Percentiles rank a stretch among this genome's conserved stretches.
phyloP scores from a whole-genome alignment of 495 filamentous ascomycete species.

The Xylaria intraflava region DNA sequence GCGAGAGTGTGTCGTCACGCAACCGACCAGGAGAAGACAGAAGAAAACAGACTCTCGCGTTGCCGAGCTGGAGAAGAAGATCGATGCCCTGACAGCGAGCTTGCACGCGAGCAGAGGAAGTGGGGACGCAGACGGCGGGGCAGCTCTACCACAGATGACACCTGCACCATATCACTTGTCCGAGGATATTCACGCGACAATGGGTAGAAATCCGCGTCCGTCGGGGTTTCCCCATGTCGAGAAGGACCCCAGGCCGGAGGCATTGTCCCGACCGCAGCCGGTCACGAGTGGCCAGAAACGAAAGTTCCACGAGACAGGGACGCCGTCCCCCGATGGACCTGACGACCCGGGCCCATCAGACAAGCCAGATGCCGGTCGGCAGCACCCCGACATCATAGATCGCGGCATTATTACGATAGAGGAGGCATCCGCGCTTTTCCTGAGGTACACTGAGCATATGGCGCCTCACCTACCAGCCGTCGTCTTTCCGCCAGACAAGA shows the following conservation, averaged over 20 bases:
- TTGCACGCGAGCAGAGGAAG: slow-evolving; percentile 52
- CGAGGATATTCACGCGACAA: slow-evolving; percentile 17
- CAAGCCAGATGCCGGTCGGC: slow-evolving; percentile 6
- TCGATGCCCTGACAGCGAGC: slow-evolving; percentile 78
- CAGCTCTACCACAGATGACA: slow-evolving; percentile 10
- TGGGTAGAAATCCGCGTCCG: slow-evolving; percentile 8
- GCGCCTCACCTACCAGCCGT: slow-evolving; percentile 68
- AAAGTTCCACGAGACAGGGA: slow-evolving; percentile 32
- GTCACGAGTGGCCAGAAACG: slow-evolving; percentile 42
- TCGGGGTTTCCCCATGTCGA: slow-evolving; percentile 16
- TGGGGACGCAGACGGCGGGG: slow-evolving; percentile 2
- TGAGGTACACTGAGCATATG: slow-evolving; percentile 63
- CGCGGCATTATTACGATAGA: slow-evolving; percentile 58
- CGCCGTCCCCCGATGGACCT: slow-evolving; percentile 7
- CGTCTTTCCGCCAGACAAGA: slow-evolving; percentile 62
- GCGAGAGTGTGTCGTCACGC: slow-evolving; percentile 72
- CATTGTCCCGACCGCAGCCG: slow-evolving; percentile 25
- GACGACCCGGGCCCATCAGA: background rate
- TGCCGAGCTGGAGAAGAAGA: slow-evolving; percentile 89
- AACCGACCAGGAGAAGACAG: slow-evolving; percentile 77
- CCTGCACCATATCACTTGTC: background rate
- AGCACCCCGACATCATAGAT: slow-evolving; percentile 61
- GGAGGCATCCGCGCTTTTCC: slow-evolving; percentile 58
- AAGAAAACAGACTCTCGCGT: slow-evolving; percentile 93
- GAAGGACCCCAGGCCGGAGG: slow-evolving; percentile 14